Evolutionary conservation across 768 basidiomycete species (phyloP).

Genomic region (Tricholomella constricta): DNA sequence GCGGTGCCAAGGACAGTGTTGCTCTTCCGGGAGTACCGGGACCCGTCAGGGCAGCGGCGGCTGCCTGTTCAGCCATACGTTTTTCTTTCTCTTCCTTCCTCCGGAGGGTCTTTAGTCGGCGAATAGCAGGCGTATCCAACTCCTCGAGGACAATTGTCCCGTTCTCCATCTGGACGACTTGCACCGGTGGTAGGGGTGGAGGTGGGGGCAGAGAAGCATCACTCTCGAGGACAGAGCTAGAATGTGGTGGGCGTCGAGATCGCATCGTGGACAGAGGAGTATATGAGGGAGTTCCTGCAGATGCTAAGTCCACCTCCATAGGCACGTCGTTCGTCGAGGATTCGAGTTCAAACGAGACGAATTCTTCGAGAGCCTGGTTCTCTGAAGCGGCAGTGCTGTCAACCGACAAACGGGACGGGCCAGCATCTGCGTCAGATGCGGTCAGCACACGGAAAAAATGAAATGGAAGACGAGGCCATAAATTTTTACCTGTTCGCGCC

Average conservation of each 20-base stretch:
- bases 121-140: slow-evolving; percentile 70
- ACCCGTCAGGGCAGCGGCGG: background rate
- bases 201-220: slow-evolving; percentile 14
- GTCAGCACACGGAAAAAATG: background rate
- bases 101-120: slow-evolving; percentile 56
- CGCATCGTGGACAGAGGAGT: slow-evolving; percentile 5
- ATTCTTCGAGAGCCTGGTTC: slow-evolving; percentile 36
- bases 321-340: background rate
- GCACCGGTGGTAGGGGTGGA: too few relatives aligned
- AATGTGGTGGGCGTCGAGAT: background rate
- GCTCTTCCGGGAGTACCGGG: background rate
- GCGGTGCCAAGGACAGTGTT: background rate
- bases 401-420: slow-evolving; percentile 37
- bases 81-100: slow-evolving; percentile 41
- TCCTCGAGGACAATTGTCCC: slow-evolving; percentile 68
- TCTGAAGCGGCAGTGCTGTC: slow-evolving; percentile 51
- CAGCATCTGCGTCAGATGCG: background rate
- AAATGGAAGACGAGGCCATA: slow-evolving; percentile 16
- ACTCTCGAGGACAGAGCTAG: background rate
- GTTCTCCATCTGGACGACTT: slow-evolving; percentile 33
- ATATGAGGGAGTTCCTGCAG: slow-evolving; percentile 2
- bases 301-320: slow-evolving; percentile 3
- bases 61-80: slow-evolving; percentile 22
- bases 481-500: slow-evolving; percentile 42
- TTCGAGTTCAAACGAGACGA: slow-evolving; percentile 26